Percentiles rank a stretch among this genome's conserved stretches.
Conservation (phyloP, 1,284 basidiomycete species). For the Takashimella tepidaria region DNA sequence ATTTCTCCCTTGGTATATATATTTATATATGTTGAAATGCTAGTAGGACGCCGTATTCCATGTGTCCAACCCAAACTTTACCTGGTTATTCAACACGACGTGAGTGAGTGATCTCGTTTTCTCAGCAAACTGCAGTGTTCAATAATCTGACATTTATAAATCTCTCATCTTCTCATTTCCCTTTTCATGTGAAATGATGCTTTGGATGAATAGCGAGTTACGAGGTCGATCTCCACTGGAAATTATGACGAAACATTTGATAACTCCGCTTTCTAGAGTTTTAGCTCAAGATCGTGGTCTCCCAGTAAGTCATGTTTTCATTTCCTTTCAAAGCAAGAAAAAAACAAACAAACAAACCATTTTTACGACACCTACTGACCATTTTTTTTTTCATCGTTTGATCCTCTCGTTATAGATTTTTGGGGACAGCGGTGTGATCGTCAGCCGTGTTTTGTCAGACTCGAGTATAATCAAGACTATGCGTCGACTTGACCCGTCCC, state of each 20-base stretch:
- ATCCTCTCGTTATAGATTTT: too few relatives aligned
- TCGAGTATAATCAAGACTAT: background rate
- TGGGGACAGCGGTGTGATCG: too few relatives aligned
- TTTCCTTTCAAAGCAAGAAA: too few relatives aligned
- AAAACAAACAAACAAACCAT: too few relatives aligned
- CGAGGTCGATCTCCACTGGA: constrained; percentile 17
- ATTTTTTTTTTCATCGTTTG: too few relatives aligned
- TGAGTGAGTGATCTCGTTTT: constrained; percentile 6
- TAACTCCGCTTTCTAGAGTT: constrained; percentile 23
- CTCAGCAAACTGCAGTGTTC: too few relatives aligned
- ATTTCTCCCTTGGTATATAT: too few relatives aligned
- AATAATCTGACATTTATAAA: too few relatives aligned
- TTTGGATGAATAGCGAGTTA: constrained; percentile 20
- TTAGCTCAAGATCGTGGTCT: constrained; percentile 19
- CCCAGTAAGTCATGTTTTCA: constrained; percentile 5
- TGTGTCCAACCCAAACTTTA: constrained; percentile 7
- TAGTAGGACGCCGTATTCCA: constrained; percentile 22
- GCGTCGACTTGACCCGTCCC: too few relatives aligned
- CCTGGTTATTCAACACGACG: constrained; percentile 32
- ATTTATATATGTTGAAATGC: constrained; percentile 3
- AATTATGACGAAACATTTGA: constrained; percentile 28
- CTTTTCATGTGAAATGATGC: too few relatives aligned
- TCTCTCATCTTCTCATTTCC: background rate
- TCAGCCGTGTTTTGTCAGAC: background rate
- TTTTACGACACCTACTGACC: too few relatives aligned